Percentiles rank a stretch among this genome's conserved stretches.
phyloP scores from a whole-genome alignment of 2,329 filamentous ascomycete species.

The Penicillium sp. region DNA sequence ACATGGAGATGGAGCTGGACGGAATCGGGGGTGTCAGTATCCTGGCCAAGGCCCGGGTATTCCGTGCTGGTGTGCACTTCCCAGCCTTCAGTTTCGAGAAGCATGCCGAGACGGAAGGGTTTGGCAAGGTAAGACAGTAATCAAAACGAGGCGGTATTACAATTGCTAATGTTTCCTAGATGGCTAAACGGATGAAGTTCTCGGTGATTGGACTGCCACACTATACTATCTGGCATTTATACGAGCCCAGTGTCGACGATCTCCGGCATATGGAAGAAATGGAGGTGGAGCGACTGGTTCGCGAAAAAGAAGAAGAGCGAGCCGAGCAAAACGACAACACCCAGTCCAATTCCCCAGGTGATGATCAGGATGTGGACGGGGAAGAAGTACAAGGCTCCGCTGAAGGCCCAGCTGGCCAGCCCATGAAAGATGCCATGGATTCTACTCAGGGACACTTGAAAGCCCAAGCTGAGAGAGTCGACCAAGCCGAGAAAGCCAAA shows the following conservation, averaged over 20 bases:
- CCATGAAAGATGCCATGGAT: conserved; percentile 16
- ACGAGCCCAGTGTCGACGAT: conserved; percentile 97
- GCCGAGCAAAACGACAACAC: conserved; percentile 72
- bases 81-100: conserved; percentile 98
- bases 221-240: conserved; percentile 99
- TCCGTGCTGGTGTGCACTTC: conserved; percentile 92
- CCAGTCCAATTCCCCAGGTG: conserved; percentile 54
- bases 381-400: conserved; percentile 19
- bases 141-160: background rate
- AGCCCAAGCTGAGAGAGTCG: background rate
- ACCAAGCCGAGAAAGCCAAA: background rate
- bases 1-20: conserved; percentile 99
- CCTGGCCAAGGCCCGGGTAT: conserved; percentile 90
- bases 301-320: conserved; percentile 76
- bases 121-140: conserved; percentile 73
- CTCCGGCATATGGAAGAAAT: conserved; percentile 98
- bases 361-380: conserved; percentile 7
- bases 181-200: conserved; percentile 94
- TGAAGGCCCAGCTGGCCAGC: conserved; percentile 23
- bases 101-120: conserved; percentile 96
- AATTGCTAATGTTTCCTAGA: conserved; percentile 53
- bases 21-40: conserved; percentile 98
- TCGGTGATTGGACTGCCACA: conserved; percentile 94
- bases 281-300: conserved; percentile 78
- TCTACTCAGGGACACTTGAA: conserved; percentile 2